Evolutionary conservation across 805 yeast species (phyloP).

Genomic region (Metschnikowia koreensis): DNA sequence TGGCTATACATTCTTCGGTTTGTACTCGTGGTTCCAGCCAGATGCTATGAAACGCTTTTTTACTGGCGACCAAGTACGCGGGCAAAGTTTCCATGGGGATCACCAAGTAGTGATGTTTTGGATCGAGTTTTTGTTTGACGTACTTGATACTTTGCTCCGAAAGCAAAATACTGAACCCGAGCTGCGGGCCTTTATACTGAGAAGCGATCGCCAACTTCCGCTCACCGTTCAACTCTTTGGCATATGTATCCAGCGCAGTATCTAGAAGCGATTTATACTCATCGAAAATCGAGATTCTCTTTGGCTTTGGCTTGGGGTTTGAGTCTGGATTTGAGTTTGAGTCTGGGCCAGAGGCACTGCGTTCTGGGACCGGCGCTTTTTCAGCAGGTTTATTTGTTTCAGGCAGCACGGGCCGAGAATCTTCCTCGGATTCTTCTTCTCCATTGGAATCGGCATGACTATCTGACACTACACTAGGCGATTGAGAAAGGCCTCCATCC

Average conservation of each 20-base stretch:
- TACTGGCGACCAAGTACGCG: conserved; percentile 21
- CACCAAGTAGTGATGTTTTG: conserved; percentile 10
- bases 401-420: neutral
- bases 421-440: neutral
- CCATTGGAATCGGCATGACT: neutral
- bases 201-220: conserved; percentile 1
- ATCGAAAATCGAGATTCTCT: conserved; percentile 5
- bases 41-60: conserved; percentile 9
- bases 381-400: neutral
- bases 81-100: conserved; percentile 16
- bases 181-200: conserved; percentile 16
- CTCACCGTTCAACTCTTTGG: neutral
- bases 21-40: conserved; percentile 14
- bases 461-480: neutral
- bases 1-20: conserved; percentile 11
- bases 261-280: conserved; percentile 13
- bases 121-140: conserved; percentile 8
- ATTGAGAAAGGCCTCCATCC: neutral
- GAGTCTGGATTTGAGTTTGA: neutral
- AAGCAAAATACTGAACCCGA: conserved; percentile 14
- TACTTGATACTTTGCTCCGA: conserved; percentile 11
- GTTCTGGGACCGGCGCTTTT: neutral
- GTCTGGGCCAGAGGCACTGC: neutral
- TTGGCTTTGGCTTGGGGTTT: neutral
- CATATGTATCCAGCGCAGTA: conserved; percentile 1